A percentile compares a stretch with the other conserved stretches of the same genome.
These are phyloP conservation scores for Hirschioporus abietinus DNA, from an alignment of 768 basidiomycete genomes.

Conservation along the genomic window DNA sequence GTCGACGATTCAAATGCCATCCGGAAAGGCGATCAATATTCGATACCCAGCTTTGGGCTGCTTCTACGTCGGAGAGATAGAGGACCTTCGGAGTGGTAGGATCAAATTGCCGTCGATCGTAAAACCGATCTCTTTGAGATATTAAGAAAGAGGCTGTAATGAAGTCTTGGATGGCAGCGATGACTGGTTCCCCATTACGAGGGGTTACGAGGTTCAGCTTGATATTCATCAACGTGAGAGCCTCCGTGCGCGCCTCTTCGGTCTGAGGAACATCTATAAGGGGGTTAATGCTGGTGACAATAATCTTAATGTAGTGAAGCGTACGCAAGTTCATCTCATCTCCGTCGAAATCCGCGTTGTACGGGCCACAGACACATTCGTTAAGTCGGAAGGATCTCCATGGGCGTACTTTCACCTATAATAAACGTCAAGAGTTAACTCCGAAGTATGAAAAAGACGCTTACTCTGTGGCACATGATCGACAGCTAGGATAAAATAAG, in stretches of 20 bases:
- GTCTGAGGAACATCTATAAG: slow-evolving; percentile 92
- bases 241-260: slow-evolving; percentile 96
- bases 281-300: slow-evolving; percentile 9
- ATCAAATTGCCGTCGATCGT: slow-evolving; percentile 93
- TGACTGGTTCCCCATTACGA: slow-evolving; percentile 97
- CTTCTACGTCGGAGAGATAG: too few species aligned
- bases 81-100: too few species aligned
- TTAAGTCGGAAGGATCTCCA: slow-evolving; percentile 98
- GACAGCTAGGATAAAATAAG: slow-evolving; percentile 51
- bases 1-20: too few species aligned
- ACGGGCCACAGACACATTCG: slow-evolving; percentile 98
- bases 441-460: too few species aligned
- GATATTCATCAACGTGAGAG: slow-evolving; percentile 94
- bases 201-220: slow-evolving; percentile 97
- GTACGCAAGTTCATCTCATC: slow-evolving; percentile 99
- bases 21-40: too few species aligned
- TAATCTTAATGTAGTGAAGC: slow-evolving; percentile 21
- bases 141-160: slow-evolving; percentile 97
- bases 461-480: slow-evolving; percentile 95
- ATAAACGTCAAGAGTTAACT: too few species aligned
- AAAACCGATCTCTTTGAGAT: slow-evolving; percentile 88
- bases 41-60: too few species aligned
- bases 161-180: slow-evolving; percentile 99
- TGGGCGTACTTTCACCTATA: slow-evolving; percentile 81
- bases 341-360: slow-evolving; percentile 99